These are phyloP conservation scores for Halocafeteria seosinensis DNA, from an alignment of 108 stramenopile genomes.

Conservation along the genomic window DNA sequence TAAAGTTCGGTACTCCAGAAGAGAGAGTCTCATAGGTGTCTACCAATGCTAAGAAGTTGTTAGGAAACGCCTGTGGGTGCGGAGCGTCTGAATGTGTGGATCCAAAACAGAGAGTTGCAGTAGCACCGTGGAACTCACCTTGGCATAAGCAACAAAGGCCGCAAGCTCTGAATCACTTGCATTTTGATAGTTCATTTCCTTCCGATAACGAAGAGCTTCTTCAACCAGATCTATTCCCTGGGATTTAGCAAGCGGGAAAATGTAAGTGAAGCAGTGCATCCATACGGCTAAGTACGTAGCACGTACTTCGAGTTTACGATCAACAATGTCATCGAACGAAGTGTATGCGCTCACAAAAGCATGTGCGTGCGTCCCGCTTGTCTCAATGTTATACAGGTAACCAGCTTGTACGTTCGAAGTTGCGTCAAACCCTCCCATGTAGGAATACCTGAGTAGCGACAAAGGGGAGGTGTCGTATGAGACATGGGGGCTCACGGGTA, in stretches of 20 bases:
- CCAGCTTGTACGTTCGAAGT: conserved; percentile 88
- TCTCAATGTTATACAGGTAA: conserved; percentile 50
- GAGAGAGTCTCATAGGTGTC: conserved; percentile 91
- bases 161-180: conserved; percentile 86
- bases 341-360: conserved; percentile 72
- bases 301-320: conserved; percentile 5
- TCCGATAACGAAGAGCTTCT: neutral
- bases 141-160: conserved; percentile 82
- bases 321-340: conserved; percentile 46
- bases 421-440: conserved; percentile 81
- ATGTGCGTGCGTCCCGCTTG: conserved; percentile 89
- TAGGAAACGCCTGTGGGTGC: conserved; percentile 86
- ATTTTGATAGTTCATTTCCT: neutral
- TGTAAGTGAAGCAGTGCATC: neutral
- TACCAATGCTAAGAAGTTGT: conserved; percentile 71
- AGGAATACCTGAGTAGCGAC: too few species aligned
- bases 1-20: conserved; percentile 77
- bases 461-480: too few species aligned
- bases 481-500: neutral
- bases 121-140: too few species aligned
- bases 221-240: conserved; percentile 9
- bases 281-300: too few species aligned
- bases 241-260: neutral
- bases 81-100: too few species aligned
- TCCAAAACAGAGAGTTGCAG: too few species aligned